phyloP scores from a whole-genome alignment of 140 eudicot genomes.

The Erigeron philadelphicus region DNA sequence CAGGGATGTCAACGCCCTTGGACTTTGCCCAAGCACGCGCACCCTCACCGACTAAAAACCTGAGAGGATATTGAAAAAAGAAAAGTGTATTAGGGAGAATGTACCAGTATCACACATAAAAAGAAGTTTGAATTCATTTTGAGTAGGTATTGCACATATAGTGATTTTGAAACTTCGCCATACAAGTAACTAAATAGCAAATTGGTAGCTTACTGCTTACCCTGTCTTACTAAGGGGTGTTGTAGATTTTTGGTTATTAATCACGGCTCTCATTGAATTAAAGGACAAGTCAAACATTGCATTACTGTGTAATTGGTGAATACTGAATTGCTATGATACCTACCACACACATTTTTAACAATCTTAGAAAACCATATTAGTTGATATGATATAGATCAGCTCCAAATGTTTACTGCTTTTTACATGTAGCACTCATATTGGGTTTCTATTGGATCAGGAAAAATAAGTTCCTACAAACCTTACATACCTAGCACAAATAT shows the following conservation, averaged over 20 bases:
- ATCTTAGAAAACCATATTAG: background rate
- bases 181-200: background rate
- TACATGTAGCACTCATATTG: background rate
- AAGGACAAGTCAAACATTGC: background rate
- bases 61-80: constrained; percentile 21
- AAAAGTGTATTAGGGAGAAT: background rate
- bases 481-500: background rate
- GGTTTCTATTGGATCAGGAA: background rate
- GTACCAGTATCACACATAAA: background rate
- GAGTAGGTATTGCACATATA: background rate
- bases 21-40: constrained; percentile 81
- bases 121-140: background rate
- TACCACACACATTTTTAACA: constrained; percentile 1
- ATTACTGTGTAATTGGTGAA: background rate
- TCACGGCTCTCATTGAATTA: background rate
- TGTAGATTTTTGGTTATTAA: background rate
- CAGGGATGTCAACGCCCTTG: constrained; percentile 43
- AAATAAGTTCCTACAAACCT: constrained; percentile 9
- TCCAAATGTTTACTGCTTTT: background rate
- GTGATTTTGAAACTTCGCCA: background rate
- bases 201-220: background rate
- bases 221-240: background rate
- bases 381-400: background rate
- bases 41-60: constrained; percentile 96
- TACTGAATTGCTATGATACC: background rate